These are phyloP conservation scores for Prunus yedoensis DNA, from an alignment of 331 rosid species.

Conservation along the genomic window DNA sequence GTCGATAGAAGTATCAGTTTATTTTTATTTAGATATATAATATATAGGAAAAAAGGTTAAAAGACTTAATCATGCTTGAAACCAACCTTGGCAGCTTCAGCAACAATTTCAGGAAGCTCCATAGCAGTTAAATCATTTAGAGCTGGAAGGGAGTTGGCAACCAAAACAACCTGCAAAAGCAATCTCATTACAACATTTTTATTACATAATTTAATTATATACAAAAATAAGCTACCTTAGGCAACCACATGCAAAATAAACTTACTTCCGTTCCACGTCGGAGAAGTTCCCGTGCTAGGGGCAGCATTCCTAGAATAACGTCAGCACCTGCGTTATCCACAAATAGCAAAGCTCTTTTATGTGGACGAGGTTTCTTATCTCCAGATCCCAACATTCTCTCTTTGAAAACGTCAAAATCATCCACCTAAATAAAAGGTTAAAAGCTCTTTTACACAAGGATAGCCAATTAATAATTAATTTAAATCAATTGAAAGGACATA, in stretches of 20 bases:
- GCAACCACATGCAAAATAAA: not conserved
- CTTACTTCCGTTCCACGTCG: constrained; percentile 87
- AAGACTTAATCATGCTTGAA: constrained; percentile 10
- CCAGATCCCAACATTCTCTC: constrained; percentile 76
- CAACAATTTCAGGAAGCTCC: constrained; percentile 89
- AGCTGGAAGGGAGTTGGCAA: constrained; percentile 89
- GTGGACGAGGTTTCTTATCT: constrained; percentile 54
- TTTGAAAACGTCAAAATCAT: constrained; percentile 69
- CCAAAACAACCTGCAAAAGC: constrained; percentile 78
- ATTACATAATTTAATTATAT: not conserved
- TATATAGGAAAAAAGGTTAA: not conserved
- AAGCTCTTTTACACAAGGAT: not conserved
- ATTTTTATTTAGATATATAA: not conserved
- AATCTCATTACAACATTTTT: not conserved
- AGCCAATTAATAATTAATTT: not conserved
- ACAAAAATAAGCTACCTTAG: not conserved
- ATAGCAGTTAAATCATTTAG: constrained; percentile 80
- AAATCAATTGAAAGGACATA: not conserved
- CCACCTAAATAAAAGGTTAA: constrained; percentile 52
- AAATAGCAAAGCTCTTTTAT: constrained; percentile 82
- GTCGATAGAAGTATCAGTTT: constrained; percentile 37
- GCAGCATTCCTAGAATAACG: constrained; percentile 90
- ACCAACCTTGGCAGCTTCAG: constrained; percentile 93
- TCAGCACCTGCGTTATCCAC: constrained; percentile 97
- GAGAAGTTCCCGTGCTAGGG: constrained; percentile 86